Evolutionary conservation across 345 rosid genomes (phyloP), one percentile per base, ranked within the genome.

Genomic region (Rhodomyrtus tomentosa): DNA sequence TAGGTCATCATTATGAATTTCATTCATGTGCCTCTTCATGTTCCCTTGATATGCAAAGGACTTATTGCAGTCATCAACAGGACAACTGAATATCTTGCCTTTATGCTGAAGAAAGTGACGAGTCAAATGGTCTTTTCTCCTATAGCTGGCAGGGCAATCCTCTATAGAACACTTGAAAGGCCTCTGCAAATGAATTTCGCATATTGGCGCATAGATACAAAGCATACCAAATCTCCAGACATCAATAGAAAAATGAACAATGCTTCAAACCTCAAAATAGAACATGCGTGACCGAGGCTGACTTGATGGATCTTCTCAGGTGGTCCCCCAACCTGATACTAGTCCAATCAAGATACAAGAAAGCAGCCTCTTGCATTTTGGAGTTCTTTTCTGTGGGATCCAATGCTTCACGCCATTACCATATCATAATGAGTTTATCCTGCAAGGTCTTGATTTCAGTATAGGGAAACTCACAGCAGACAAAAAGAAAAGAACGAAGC

Each of bases 281-380:
- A 25, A 49, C 82, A 86, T 1, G 94, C 94, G 99, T 96, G 98
- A 92, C 58, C 27, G 92, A 95, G 99, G 99, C 98, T 81, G 74
- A 79, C 98, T 89, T 93, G 94, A 92, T 48, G 97, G 95, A 94
- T 96, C 98, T 96, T 95, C 98, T 95, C 98, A 94, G 98, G 99
- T 81, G 98, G 98, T 94, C 98, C 86, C 98, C 99, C 98, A 83
- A 86, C 99, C 98, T 95, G 98, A 95, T 94, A 96, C 98, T 96
- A 82, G 96, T 94, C 98, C 98, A 91, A 58, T 92, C 94, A 91
- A 93, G 92, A 56, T 82, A 29, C 58, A 36, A 81, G 87, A 84
- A 82, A 29, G 84, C 89, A 93, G 94, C 96, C 99, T 93, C 96
- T 87, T 5, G 93, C 99, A 96, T 96, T 93, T 96, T 95, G 99